A percentile compares a stretch with the other conserved stretches of the same genome.
Conservation (phyloP, 768 basidiomycete genomes). For the Hypholoma fasciculare region DNA sequence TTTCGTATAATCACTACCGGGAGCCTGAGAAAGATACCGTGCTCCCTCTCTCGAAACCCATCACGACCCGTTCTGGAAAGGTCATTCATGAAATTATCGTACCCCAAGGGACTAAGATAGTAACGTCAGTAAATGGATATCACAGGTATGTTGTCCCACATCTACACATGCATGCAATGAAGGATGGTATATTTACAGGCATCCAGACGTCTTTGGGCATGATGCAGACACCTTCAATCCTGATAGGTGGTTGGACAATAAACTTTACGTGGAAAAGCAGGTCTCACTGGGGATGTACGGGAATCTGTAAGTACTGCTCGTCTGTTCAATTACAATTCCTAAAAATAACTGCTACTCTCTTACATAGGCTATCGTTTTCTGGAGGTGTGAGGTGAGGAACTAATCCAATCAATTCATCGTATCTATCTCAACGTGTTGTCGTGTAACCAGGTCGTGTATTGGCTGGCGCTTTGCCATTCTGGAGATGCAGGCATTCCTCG, state of each 20-base stretch:
- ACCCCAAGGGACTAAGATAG: slow-evolving; percentile 50
- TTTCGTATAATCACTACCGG: slow-evolving; percentile 32
- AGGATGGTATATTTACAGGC: slow-evolving; percentile 22
- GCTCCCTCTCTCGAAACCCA: slow-evolving; percentile 56
- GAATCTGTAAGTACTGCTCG: slow-evolving; percentile 35
- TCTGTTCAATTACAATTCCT: neutral
- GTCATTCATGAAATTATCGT: slow-evolving; percentile 46
- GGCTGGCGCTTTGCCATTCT: slow-evolving; percentile 50
- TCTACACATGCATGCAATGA: neutral
- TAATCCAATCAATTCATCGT: neutral
- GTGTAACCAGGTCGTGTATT: slow-evolving; percentile 28
- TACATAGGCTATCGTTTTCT: slow-evolving; percentile 29
- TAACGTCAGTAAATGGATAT: slow-evolving; percentile 51
- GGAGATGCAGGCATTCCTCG: slow-evolving; percentile 58
- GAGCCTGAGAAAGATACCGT: slow-evolving; percentile 52
- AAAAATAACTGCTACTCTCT: neutral
- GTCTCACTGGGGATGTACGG: slow-evolving; percentile 48
- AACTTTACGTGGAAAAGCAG: slow-evolving; percentile 33
- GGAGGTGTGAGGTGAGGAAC: slow-evolving; percentile 29
- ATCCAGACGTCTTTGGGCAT: slow-evolving; percentile 44
- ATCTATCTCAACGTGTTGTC: neutral
- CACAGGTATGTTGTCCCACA: slow-evolving; percentile 39
- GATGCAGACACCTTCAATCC: slow-evolving; percentile 49
- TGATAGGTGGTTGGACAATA: slow-evolving; percentile 44
- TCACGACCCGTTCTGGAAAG: slow-evolving; percentile 45